phyloP scores from a whole-genome alignment of 495 filamentous ascomycete species.

The Penicillium psychrofluorescens region DNA sequence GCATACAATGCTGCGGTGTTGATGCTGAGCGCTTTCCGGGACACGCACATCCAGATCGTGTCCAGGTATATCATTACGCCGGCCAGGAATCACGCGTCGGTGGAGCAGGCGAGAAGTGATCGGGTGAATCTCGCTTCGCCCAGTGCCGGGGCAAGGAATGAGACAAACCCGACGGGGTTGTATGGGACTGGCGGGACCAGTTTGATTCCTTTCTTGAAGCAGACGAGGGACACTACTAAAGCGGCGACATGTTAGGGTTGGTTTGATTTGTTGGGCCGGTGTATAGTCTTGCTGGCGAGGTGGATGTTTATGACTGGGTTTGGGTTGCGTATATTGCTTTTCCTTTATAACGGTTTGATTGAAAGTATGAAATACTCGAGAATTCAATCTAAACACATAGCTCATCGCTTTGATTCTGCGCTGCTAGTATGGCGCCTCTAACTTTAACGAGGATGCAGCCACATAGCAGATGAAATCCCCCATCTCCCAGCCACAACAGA shows the following conservation, averaged over 20 bases:
- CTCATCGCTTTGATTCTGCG: too few relatives aligned
- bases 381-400: too few relatives aligned
- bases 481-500: too few relatives aligned
- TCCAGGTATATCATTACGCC: conserved; percentile 82
- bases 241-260: conserved; percentile 13
- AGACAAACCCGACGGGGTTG: conserved; percentile 27
- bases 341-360: too few relatives aligned
- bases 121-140: conserved; percentile 26
- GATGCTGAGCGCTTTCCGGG: conserved; percentile 73
- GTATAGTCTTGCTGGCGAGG: too few relatives aligned
- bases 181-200: conserved; percentile 87
- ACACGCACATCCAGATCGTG: conserved; percentile 90
- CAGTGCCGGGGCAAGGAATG: conserved; percentile 15
- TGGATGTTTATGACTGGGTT: too few relatives aligned
- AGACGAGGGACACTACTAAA: conserved; percentile 79
- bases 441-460: too few relatives aligned
- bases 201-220: conserved; percentile 84
- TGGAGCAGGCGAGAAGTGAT: conserved; percentile 2
- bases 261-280: background rate
- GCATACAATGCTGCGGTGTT: conserved; percentile 84
- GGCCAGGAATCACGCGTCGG: conserved; percentile 16
- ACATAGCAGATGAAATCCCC: too few relatives aligned
- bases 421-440: too few relatives aligned
- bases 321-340: too few relatives aligned
- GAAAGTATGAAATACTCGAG: too few relatives aligned